Evolutionary conservation across 1,284 basidiomycete genomes (phyloP), one percentile per base, ranked within the genome.

Genomic region (Moesziomyces sp.): DNA sequence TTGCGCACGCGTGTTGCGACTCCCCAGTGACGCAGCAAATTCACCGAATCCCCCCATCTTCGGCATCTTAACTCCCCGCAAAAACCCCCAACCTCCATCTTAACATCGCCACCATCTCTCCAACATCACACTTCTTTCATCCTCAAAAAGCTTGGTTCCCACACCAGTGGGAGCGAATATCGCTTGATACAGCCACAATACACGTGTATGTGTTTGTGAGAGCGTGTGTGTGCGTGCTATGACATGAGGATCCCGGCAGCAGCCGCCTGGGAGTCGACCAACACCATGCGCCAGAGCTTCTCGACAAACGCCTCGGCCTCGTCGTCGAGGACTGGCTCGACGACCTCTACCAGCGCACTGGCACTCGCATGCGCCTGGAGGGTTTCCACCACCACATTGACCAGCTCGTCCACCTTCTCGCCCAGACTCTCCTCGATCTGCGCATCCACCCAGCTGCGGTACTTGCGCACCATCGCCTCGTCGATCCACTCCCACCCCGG

Each of bases 321-420:
- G 24, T 82, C 80, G 28, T 74, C 81, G 52, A 83, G 55, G 3
- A 83, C 81, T 3, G 79, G 79, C 55, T 78, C 80, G 11, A 83
- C 64, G 19, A 59, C 64, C 11, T 76, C 72, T 19, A 76, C 68
- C 2, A 83, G 23, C 10, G 54, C 69, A 1, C 43, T n/a, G 2
- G 80, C 78, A 4, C 46, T 19, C 23, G 45, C 49, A 33, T 65
- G 58, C 4, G 47, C 61, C 23, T 72, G 67, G 48, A 81, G 44
- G 6, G 60, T 58, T 35, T 80, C 75, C 21, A 83, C 45, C 2
- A 75, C 55, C 13, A 76, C 72, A 8, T 71, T 76, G 18, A 75
- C 71, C 42, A 83, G 57, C 46, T 83, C 81, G 5, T 75, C 73
- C 7, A 81, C 81, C 33, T 66, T 59, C 56, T 81, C 81, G 16